Evolutionary conservation across 2,329 filamentous ascomycete species (phyloP).

Genomic region (Fusarium robinianum): DNA sequence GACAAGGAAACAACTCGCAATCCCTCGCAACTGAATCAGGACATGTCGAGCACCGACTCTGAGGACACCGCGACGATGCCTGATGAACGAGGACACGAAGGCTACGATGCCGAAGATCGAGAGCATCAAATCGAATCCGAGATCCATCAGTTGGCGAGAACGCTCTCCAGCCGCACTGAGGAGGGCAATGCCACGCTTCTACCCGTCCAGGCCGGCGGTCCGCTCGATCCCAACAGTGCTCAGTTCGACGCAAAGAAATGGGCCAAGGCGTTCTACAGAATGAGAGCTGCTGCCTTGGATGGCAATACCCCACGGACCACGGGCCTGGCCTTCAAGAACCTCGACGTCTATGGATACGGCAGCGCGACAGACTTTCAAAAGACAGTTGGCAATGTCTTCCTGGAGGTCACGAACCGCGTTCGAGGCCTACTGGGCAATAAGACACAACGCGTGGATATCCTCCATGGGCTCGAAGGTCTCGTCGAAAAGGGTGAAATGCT

Average conservation of each 20-base stretch:
- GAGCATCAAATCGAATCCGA: no score
- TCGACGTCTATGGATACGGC: constrained; percentile 50
- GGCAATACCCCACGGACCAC: constrained; percentile 1
- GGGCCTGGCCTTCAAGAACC: constrained; percentile 49
- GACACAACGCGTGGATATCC: constrained; percentile 15
- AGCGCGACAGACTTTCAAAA: constrained; percentile 49
- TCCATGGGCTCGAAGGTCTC: constrained; percentile 16
- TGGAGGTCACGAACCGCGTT: no score
- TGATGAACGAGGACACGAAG: no score
- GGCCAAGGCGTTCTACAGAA: constrained; percentile 6
- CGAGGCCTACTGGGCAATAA: constrained; percentile 3
- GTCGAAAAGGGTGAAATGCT: constrained; percentile 15
- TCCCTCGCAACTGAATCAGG: no score
- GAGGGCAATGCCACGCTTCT: no score
- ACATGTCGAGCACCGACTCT: no score
- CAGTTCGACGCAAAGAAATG: constrained; percentile 1
- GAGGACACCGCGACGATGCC: no score
- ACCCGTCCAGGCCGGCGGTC: neutral
- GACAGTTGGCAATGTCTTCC: no score
- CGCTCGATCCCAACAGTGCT: constrained; percentile 3
- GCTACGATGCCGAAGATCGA: no score
- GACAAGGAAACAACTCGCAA: no score
- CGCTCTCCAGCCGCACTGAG: no score
- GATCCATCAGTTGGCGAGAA: no score
- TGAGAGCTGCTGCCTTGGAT: neutral